Conservation (phyloP, 1,139 yeast genomes). For the Yamadazyma buinensis region DNA sequence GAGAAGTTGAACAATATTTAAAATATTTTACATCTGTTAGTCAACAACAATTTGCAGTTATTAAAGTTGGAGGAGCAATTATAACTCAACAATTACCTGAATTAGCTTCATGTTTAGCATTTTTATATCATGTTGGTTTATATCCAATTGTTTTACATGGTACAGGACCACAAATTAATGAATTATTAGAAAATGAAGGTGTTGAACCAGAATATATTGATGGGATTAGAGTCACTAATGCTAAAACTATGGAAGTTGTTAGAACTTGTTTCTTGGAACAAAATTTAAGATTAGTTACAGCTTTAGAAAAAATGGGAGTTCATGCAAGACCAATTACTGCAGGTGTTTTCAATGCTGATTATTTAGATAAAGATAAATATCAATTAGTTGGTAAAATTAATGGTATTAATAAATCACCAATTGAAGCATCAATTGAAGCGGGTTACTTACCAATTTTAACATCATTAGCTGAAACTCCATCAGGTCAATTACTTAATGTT, state of each 20-base stretch:
- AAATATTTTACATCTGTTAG: constrained; percentile 94
- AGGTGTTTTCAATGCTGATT: constrained; percentile 94
- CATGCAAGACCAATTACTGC: constrained; percentile 98
- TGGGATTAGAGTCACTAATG: constrained; percentile 95
- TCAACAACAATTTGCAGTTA: constrained; percentile 95
- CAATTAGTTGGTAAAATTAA: constrained; percentile 88
- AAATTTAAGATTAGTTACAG: constrained; percentile 90
- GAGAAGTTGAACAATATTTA: constrained; percentile 96
- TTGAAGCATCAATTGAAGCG: constrained; percentile 92
- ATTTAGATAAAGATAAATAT: constrained; percentile 85
- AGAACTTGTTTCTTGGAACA: constrained; percentile 94
- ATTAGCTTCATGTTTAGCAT: constrained; percentile 92
- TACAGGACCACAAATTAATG: constrained; percentile 98
- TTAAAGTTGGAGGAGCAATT: constrained; percentile 98
- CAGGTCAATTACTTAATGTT: constrained; percentile 94
- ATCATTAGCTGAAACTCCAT: constrained; percentile 91
- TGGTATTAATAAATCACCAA: constrained; percentile 82
- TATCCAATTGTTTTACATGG: constrained; percentile 97
- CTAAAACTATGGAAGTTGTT: constrained; percentile 93
- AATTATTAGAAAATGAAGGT: constrained; percentile 86
- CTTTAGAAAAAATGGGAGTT: constrained; percentile 93
- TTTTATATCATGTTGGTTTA: constrained; percentile 93
- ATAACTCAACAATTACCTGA: constrained; percentile 92
- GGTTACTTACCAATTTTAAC: constrained; percentile 97
- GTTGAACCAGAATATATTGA: constrained; percentile 95